Conservation (phyloP, 441 rosid genomes). For the Aleurites moluccanus region DNA sequence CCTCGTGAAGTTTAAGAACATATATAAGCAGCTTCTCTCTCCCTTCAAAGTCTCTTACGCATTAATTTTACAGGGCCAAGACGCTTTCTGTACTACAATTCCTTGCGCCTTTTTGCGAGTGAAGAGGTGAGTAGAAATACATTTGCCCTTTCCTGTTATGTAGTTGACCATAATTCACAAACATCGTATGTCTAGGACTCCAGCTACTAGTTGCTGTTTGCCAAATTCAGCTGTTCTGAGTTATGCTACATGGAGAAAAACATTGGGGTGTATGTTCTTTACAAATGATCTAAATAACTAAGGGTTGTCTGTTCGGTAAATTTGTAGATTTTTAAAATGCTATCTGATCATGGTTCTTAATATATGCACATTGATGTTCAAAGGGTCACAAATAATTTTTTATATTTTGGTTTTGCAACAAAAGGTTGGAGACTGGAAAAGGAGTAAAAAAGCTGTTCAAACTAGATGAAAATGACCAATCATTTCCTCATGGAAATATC, state of each 20-base stretch:
- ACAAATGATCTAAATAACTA: not conserved
- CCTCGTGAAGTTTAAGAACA: not conserved
- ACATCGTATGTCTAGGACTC: too few species aligned
- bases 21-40: not conserved
- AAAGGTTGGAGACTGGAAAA: not conserved
- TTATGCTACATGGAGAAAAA: not conserved
- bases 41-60: not conserved
- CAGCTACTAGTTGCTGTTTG: not conserved
- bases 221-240: too few species aligned
- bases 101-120: slow-evolving; percentile 52
- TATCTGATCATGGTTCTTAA: not conserved
- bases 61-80: slow-evolving; percentile 59
- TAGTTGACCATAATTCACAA: not conserved
- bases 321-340: not conserved
- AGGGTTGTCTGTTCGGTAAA: not conserved
- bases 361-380: not conserved
- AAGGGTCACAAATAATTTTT: not conserved
- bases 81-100: slow-evolving; percentile 60
- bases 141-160: not conserved
- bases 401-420: not conserved
- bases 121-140: slow-evolving; percentile 65
- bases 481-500: not conserved
- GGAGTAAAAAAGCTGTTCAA: not conserved
- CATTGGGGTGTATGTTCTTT: not conserved
- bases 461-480: not conserved